These are phyloP conservation scores for Cladosporium oxysporum DNA, from an alignment of 2,329 filamentous ascomycete species.

Conservation along the genomic window DNA sequence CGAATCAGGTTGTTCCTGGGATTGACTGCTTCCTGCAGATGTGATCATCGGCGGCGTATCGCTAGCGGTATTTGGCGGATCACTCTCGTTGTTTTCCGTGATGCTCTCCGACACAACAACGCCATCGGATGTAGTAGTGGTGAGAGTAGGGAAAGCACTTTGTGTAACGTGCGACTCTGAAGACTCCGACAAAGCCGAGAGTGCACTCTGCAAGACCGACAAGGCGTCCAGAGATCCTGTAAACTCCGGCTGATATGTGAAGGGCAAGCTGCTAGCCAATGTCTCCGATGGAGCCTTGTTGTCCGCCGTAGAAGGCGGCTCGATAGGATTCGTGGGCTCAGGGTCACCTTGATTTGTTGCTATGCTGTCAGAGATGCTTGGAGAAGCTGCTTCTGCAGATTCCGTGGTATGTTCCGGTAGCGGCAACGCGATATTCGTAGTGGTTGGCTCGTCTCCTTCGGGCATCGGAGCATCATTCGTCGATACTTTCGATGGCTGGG, in stretches of 20 bases:
- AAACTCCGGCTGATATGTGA: not conserved
- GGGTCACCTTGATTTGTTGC: not conserved
- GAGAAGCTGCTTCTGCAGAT: not conserved
- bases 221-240: not conserved
- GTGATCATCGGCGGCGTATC: not conserved
- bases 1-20: not conserved
- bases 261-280: not conserved
- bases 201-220: conserved; percentile 2
- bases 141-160: not conserved
- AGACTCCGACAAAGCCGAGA: not conserved
- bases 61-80: not conserved
- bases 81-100: not conserved
- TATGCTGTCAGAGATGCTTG: not conserved
- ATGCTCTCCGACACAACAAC: not conserved
- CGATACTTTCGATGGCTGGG: not conserved
- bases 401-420: not conserved
- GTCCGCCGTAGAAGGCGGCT: not conserved
- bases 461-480: not conserved
- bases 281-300: not conserved
- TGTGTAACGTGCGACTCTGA: not conserved
- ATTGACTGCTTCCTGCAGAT: not conserved
- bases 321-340: not conserved
- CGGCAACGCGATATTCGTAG: not conserved
- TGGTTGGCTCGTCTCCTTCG: not conserved
- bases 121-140: not conserved